These are phyloP conservation scores for Lathyrus tuberosus DNA, from an alignment of 306 rosid genomes.

Conservation along the genomic window DNA sequence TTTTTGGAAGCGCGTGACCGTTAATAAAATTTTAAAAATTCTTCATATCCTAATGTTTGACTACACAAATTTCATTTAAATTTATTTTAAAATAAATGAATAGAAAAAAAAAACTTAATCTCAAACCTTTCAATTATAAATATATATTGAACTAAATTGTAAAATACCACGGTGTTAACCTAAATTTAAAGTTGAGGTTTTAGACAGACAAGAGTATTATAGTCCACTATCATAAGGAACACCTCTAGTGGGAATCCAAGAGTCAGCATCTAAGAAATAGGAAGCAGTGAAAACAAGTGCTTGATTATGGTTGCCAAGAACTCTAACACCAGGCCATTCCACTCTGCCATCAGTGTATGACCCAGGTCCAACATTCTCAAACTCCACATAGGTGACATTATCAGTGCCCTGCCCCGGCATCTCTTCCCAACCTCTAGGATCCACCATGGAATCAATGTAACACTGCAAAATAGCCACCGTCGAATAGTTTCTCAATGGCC, in stretches of 20 bases:
- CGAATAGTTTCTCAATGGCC: slow-evolving; percentile 44
- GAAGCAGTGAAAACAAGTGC: slow-evolving; percentile 41
- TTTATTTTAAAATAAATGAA: too few relatives aligned
- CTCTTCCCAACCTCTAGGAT: slow-evolving; percentile 46
- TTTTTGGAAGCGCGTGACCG: too few relatives aligned
- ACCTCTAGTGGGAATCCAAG: slow-evolving; percentile 48
- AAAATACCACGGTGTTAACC: too few relatives aligned
- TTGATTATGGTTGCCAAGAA: not conserved
- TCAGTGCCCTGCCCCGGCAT: slow-evolving; percentile 43
- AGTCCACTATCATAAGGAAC: slow-evolving; percentile 41
- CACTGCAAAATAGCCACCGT: slow-evolving; percentile 39
- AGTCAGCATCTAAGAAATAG: slow-evolving; percentile 39
- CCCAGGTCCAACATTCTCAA: slow-evolving; percentile 43
- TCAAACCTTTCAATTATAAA: too few relatives aligned
- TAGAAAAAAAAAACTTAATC: too few relatives aligned
- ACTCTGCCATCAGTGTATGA: slow-evolving; percentile 33
- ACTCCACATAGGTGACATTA: slow-evolving; percentile 42
- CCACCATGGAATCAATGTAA: slow-evolving; percentile 47
- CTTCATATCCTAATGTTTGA: too few relatives aligned
- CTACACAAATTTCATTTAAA: too few relatives aligned
- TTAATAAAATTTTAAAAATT: too few relatives aligned
- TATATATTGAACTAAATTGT: too few relatives aligned
- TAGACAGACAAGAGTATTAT: not conserved
- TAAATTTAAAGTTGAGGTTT: too few relatives aligned
- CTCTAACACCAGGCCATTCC: slow-evolving; percentile 41